These are phyloP conservation scores for Cerrena zonata DNA, from an alignment of 1,284 basidiomycete species.

Conservation along the genomic window DNA sequence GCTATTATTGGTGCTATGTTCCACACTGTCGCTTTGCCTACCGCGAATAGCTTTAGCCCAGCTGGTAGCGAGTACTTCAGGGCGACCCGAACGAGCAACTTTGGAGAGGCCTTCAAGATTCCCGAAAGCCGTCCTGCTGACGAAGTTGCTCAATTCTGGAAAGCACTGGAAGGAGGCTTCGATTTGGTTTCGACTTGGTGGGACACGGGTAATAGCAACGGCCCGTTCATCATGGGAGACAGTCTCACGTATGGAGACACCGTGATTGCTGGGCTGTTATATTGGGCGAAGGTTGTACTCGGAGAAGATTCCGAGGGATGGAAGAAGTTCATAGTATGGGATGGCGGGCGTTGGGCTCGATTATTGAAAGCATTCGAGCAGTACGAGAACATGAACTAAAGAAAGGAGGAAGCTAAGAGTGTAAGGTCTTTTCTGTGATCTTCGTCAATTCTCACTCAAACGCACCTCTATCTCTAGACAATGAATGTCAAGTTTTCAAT, in stretches of 20 bases:
- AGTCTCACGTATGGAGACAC: conserved; percentile 15
- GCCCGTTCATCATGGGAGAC: conserved; percentile 16
- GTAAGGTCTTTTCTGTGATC: too few species aligned
- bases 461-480: too few species aligned
- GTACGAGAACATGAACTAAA: too few species aligned
- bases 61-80: conserved; percentile 19
- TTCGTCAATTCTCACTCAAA: too few species aligned
- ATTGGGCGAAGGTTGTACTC: conserved; percentile 12
- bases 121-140: conserved; percentile 10
- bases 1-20: conserved; percentile 4
- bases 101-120: conserved; percentile 18
- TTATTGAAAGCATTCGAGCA: conserved; percentile 13
- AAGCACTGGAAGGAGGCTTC: conserved; percentile 12
- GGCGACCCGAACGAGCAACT: conserved; percentile 14
- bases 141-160: conserved; percentile 12
- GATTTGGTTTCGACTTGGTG: conserved; percentile 14
- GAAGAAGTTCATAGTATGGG: conserved; percentile 14
- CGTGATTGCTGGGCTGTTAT: conserved; percentile 12
- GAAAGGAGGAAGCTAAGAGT: too few species aligned
- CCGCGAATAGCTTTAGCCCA: conserved; percentile 7
- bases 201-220: conserved; percentile 6
- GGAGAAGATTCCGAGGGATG: conserved; percentile 20
- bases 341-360: conserved; percentile 19
- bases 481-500: too few species aligned
- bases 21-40: conserved; percentile 7